phyloP scores from a whole-genome alignment of 2,329 filamentous ascomycete species.

The Claviceps quebecensis region DNA sequence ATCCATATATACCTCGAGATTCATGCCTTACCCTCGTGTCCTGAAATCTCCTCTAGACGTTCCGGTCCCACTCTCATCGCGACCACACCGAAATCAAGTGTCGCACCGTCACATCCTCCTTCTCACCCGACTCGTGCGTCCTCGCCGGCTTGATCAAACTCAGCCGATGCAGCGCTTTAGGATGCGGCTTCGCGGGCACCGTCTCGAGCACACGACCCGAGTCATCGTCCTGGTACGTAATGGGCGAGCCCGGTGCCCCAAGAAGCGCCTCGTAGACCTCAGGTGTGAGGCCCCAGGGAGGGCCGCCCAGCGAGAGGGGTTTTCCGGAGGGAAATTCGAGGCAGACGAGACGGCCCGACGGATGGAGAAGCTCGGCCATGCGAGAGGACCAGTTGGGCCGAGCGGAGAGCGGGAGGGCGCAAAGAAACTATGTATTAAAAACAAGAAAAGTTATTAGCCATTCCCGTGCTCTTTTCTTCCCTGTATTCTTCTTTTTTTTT shows the following conservation, averaged over 20 bases:
- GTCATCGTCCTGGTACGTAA: slow-evolving; percentile 40
- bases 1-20: no score
- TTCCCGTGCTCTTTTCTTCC: not conserved
- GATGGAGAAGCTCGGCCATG: slow-evolving; percentile 34
- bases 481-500: not conserved
- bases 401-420: slow-evolving; percentile 40
- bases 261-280: slow-evolving; percentile 61
- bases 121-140: slow-evolving; percentile 34
- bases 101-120: slow-evolving; percentile 29
- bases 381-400: slow-evolving; percentile 40
- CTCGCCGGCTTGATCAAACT: slow-evolving; percentile 35
- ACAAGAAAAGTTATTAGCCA: not conserved
- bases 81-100: slow-evolving; percentile 44
- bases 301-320: slow-evolving; percentile 48
- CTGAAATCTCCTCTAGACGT: no score
- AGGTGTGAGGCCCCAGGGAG: slow-evolving; percentile 57
- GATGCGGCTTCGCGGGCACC: slow-evolving; percentile 21
- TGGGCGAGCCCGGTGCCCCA: slow-evolving; percentile 50
- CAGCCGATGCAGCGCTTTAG: slow-evolving; percentile 27
- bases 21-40: no score
- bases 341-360: slow-evolving; percentile 40
- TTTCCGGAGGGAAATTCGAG: slow-evolving; percentile 72
- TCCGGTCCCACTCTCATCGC: slow-evolving; percentile 8
- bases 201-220: slow-evolving; percentile 28
- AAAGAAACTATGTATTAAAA: slow-evolving; percentile 37